These are phyloP conservation scores for Pleurotus cornucopiae DNA, from an alignment of 768 basidiomycete genomes.

Conservation along the genomic window DNA sequence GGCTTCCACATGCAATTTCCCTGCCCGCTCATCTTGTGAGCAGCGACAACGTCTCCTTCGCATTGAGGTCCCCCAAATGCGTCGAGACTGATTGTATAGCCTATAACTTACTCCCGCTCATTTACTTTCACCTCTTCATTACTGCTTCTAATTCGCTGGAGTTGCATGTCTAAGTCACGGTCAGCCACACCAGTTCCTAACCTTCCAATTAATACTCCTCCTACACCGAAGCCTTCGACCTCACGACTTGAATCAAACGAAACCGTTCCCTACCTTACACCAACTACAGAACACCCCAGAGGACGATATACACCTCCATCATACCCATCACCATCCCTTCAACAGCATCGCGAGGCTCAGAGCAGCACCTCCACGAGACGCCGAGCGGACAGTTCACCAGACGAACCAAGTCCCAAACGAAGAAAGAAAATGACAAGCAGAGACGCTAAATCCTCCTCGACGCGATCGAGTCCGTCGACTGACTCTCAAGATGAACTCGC, in stretches of 20 bases:
- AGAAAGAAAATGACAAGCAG: constrained; percentile 22
- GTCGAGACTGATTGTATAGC: constrained; percentile 34
- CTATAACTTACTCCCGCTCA: constrained; percentile 29
- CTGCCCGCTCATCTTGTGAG: constrained; percentile 16
- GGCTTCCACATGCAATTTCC: constrained; percentile 18
- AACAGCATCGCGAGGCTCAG: neutral
- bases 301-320: constrained; percentile 12
- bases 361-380: constrained; percentile 20
- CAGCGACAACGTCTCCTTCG: constrained; percentile 21
- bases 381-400: constrained; percentile 23
- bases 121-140: constrained; percentile 27
- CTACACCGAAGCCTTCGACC: constrained; percentile 29
- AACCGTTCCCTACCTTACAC: constrained; percentile 23
- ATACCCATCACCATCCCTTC: neutral
- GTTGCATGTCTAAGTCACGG: constrained; percentile 48
- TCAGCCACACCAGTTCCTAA: constrained; percentile 41
- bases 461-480: constrained; percentile 37
- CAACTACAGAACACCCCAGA: constrained; percentile 12
- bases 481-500: constrained; percentile 55
- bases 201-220: constrained; percentile 33
- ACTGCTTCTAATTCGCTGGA: constrained; percentile 16
- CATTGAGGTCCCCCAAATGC: constrained; percentile 32
- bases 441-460: constrained; percentile 11
- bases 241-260: constrained; percentile 41
- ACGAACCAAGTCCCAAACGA: constrained; percentile 41